Evolutionary conservation across 2,329 filamentous ascomycete species (phyloP), one percentile per base, ranked within the genome.

Genomic region (Diaporthe caulivora): DNA sequence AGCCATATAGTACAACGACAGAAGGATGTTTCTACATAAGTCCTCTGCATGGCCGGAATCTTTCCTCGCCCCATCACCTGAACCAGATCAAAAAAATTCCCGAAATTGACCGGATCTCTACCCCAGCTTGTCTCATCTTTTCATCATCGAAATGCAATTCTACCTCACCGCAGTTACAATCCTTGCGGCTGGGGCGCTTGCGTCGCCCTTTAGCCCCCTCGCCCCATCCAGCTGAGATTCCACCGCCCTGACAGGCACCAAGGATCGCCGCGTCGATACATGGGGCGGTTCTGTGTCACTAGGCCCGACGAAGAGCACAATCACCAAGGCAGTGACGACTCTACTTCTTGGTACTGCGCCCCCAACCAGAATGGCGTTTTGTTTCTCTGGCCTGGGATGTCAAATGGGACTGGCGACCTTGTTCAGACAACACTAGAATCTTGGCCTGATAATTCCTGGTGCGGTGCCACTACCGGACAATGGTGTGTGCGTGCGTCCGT

Each of bases 311-410:
- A 74, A 72, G 60, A 72, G 58, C 37, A 60, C 68, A 6, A 85
- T 84, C 72, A 77, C 81, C 75, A 80, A 82, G 42, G 81, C 83
- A 8, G 81, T 83, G 11, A 85, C 84, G 9, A 84, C 81, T 7
- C 73, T 85, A 21, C 80, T 83, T 31, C 83, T 83, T 1, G 84
- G 84, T 26, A 72, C 77, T 2, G 82, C 83, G 0, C 84, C 84
- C 9, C 53, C 79, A 0, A 80, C 79, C 83, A 85, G 55, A 81
- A 79, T 31, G 84, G 83, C 6, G 78, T 77, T 40, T 78, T 85
- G 0, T 84, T 84, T 77, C 79, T 86, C 40, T 86, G 83, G 83
- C 84, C 83, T 8, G 84, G 84, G 4, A 85, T 86, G 82, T 83
- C 81, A 65, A 86, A 85, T 73, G 83, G 84, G 42, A 86, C 84